Evolutionary conservation across 129 eudicot species (phyloP).

Genomic region (Helianthus tuberosus): DNA sequence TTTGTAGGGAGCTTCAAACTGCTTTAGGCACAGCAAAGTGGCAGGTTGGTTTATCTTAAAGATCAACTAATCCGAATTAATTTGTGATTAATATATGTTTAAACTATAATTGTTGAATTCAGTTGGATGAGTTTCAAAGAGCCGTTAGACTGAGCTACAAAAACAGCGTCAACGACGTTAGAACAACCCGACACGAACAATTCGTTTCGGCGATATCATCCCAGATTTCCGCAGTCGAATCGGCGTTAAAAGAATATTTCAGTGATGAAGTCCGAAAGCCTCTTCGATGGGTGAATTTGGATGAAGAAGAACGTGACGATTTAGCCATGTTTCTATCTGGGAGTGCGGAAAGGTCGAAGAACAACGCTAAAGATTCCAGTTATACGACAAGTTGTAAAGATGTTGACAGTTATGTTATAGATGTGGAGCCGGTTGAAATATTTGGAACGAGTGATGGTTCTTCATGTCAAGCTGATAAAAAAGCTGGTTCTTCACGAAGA

Average conservation of each 20-base stretch:
- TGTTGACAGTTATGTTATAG: slow-evolving; percentile 26
- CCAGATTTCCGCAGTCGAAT: slow-evolving; percentile 75
- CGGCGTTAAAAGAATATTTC: slow-evolving; percentile 53
- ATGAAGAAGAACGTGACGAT: slow-evolving; percentile 76
- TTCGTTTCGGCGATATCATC: too few relatives aligned
- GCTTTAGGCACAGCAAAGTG: too few relatives aligned
- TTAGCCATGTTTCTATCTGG: slow-evolving; percentile 88
- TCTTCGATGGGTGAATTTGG: slow-evolving; percentile 84
- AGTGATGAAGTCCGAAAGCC: slow-evolving; percentile 56
- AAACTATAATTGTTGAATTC: too few relatives aligned
- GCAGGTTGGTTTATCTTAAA: too few relatives aligned
- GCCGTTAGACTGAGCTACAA: too few relatives aligned
- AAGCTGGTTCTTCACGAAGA: slow-evolving; percentile 47
- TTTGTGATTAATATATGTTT: too few relatives aligned
- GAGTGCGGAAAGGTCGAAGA: slow-evolving; percentile 39
- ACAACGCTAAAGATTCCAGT: slow-evolving; percentile 31
- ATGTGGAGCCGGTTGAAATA: slow-evolving; percentile 41
- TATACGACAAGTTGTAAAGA: slow-evolving; percentile 35
- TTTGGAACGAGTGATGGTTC: slow-evolving; percentile 54
- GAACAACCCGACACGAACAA: too few relatives aligned
- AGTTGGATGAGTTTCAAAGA: too few relatives aligned
- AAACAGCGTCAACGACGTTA: too few relatives aligned
- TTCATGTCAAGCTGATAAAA: slow-evolving; percentile 46
- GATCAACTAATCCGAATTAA: too few relatives aligned
- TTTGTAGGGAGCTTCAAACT: too few relatives aligned